phyloP scores from a whole-genome alignment of 164 flowering plant species.

The Euptelea pleiosperma region DNA sequence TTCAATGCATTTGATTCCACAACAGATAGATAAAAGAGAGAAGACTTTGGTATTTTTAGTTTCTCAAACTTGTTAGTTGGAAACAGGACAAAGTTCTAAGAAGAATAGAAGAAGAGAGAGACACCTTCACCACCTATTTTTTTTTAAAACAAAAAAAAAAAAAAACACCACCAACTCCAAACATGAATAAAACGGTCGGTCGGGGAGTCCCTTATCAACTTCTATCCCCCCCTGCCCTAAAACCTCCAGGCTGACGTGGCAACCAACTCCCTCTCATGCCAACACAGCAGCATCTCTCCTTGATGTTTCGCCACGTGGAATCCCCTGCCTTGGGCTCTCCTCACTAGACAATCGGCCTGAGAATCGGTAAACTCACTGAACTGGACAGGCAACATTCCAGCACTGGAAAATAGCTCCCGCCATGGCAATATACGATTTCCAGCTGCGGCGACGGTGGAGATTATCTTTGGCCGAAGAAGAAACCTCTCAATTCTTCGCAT shows the following conservation, averaged over 20 bases:
- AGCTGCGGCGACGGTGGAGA: constrained; percentile 40
- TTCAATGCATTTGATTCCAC: no score
- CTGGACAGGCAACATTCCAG: constrained; percentile 64
- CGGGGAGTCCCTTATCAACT: no score
- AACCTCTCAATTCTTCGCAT: constrained; percentile 55
- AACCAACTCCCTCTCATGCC: constrained; percentile 73
- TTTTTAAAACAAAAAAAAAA: no score
- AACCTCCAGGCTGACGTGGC: constrained; percentile 95
- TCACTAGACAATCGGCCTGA: constrained; percentile 74
- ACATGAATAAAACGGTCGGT: no score
- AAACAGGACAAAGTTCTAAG: no score
- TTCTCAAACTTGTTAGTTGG: no score
- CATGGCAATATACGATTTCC: constrained; percentile 39
- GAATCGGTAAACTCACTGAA: constrained; percentile 71
- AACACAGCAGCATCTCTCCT: constrained; percentile 77
- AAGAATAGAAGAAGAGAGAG: no score
- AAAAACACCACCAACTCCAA: no score
- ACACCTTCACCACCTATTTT: no score
- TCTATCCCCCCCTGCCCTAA: background rate
- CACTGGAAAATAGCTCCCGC: constrained; percentile 55
- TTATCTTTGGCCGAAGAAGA: constrained; percentile 57
- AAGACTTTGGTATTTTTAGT: no score
- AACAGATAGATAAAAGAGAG: no score
- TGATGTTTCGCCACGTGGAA: constrained; percentile 80
- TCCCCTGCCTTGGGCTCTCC: constrained; percentile 60